Evolutionary conservation across 768 basidiomycete genomes (phyloP), one percentile per base, ranked within the genome.

Genomic region (Nevesoporus exiguus): DNA sequence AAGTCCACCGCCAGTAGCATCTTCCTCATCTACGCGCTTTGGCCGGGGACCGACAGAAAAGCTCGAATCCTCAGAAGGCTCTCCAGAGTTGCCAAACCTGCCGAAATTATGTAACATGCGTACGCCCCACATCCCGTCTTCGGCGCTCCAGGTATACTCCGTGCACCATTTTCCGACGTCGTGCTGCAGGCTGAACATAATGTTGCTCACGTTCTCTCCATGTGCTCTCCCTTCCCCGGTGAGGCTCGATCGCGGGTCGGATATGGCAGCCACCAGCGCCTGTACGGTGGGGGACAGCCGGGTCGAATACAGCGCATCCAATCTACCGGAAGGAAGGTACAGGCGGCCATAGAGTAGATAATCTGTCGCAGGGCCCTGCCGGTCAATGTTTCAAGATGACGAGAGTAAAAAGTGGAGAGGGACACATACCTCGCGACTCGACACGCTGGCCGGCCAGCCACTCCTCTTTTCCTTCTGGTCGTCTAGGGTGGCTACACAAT

Each of bases 1-100:
- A 29, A 98, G 76, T 0, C 96, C 95, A 29, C 92, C 91, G 52
- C 93, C 91, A 59, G 93, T 86, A 25, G 89, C 87, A 44, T 97
- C 95, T 72, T 96, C 94, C 66, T 96, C 94, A 51, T 98, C 96
- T 5, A 97, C 84, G n/a, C 94, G 80, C 70, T 90, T 93, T 33
- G 80, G 71, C 41, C 77, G 74, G 41, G 67, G 64, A 13, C 59
- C 58, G 21, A 59, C 61, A 21, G 58, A 60, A n/a, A 61, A 60
- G 52, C 48, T 45, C 19, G 63, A 39, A 57, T 68, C 66, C 25
- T 74, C 76, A 59, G 70, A 76, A 57, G 63, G 65, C 66, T 74
- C 74, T 6, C 62, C 62, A 13, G 71, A 54, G 48, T 59, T 61
- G 15, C 78, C 82, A 4, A 86, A 73, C 69, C 80, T 82, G 14